These are phyloP conservation scores for Quercus bicolor DNA, from an alignment of 306 rosid genomes.

Conservation along the genomic window DNA sequence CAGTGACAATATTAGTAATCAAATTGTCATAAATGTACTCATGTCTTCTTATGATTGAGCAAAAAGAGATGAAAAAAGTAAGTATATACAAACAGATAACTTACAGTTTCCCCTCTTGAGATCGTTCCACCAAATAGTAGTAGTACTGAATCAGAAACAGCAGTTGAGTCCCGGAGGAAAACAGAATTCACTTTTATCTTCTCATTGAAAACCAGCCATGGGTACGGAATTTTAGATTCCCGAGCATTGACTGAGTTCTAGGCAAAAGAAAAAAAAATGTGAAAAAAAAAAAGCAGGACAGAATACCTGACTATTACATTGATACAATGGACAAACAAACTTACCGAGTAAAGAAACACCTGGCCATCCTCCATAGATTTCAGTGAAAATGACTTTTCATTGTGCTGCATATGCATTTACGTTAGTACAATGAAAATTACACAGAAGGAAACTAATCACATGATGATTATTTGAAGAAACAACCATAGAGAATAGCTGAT, in stretches of 20 bases:
- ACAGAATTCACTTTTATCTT: constrained; percentile 95
- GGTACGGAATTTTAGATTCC: constrained; percentile 82
- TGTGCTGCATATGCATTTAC: constrained; percentile 59
- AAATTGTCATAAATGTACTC: background rate
- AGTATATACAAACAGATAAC: constrained; percentile 20
- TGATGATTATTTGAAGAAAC: background rate
- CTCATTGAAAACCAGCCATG: constrained; percentile 96
- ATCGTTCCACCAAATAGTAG: constrained; percentile 92
- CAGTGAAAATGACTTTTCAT: constrained; percentile 79
- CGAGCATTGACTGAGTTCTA: constrained; percentile 96
- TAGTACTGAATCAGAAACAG: constrained; percentile 73
- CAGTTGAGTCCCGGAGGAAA: constrained; percentile 96
- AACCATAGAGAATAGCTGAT: background rate
- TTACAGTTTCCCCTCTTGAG: constrained; percentile 62
- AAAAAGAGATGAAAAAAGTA: constrained; percentile 12
- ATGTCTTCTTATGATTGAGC: background rate
- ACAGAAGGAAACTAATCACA: background rate
- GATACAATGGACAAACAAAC: constrained; percentile 24
- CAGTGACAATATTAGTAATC: background rate
- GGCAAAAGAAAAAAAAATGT: constrained; percentile 27
- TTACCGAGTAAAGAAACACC: constrained; percentile 83
- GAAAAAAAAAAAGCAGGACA: constrained; percentile 12
- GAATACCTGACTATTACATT: constrained; percentile 6
- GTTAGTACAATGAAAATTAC: constrained; percentile 14
- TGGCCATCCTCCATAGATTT: constrained; percentile 99